A percentile compares a stretch with the other conserved stretches of the same genome.
phyloP scores from a whole-genome alignment of 2,329 filamentous ascomycete species.

The Epichloe aotearoae region DNA sequence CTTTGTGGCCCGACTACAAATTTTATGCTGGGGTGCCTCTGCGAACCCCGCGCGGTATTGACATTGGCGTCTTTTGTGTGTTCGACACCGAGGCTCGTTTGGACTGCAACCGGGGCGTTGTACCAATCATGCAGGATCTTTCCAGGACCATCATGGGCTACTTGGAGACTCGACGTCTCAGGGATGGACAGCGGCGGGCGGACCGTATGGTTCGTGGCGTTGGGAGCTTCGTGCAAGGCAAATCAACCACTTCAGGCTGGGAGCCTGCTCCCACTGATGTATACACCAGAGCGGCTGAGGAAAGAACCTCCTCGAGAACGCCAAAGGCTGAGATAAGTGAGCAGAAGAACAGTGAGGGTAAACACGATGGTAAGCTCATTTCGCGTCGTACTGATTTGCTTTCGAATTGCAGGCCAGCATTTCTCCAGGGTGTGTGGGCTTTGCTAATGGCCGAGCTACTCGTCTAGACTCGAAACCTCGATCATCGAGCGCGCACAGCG shows the following conservation, averaged over 20 bases:
- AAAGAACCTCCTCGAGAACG: background rate
- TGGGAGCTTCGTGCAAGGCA: constrained; percentile 23
- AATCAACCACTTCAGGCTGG: constrained; percentile 16
- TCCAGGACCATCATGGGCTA: constrained; percentile 23
- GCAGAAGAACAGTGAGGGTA: background rate
- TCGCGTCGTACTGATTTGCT: background rate
- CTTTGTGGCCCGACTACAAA: constrained; percentile 10
- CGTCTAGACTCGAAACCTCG: background rate
- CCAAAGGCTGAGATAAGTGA: background rate
- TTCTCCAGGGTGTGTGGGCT: background rate
- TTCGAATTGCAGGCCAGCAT: background rate
- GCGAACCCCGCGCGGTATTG: constrained; percentile 23
- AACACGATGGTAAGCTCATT: background rate
- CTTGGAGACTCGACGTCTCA: constrained; percentile 18
- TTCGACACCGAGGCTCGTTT: constrained; percentile 8
- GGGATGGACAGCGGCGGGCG: constrained; percentile 15
- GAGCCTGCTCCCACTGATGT: background rate
- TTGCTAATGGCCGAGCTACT: background rate
- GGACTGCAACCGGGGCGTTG: constrained; percentile 13
- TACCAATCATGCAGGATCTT: constrained; percentile 14
- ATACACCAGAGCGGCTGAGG: background rate
- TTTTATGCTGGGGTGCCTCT: constrained; percentile 32
- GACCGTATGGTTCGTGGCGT: constrained; percentile 25
- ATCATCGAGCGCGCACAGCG: background rate
- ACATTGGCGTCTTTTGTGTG: constrained; percentile 28